Percentiles rank a stretch among this genome's conserved stretches.
phyloP scores from a whole-genome alignment of 2,329 filamentous ascomycete species.

The Monosporascus sp. region DNA sequence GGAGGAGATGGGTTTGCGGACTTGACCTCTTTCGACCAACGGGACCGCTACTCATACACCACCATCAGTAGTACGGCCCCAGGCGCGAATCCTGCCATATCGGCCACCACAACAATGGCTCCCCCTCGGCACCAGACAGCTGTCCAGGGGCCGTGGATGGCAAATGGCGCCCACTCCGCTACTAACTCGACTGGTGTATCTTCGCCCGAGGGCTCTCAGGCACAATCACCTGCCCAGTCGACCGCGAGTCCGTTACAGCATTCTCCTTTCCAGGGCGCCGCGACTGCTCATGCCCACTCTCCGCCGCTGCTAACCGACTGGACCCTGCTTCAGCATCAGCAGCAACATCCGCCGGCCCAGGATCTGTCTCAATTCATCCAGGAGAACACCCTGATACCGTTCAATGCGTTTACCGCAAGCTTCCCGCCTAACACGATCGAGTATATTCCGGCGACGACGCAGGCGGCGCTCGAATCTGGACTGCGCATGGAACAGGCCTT shows the following conservation, averaged over 20 bases:
- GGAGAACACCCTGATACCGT: constrained; percentile 52
- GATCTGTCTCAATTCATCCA: constrained; percentile 52
- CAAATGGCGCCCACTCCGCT: constrained; percentile 32
- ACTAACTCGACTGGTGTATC: constrained; percentile 41
- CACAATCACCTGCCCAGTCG: constrained; percentile 43
- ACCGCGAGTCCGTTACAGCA: constrained; percentile 49
- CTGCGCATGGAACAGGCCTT: constrained; percentile 61
- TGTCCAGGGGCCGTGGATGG: constrained; percentile 44
- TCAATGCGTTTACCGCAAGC: constrained; percentile 45
- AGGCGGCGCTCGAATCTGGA: constrained; percentile 58
- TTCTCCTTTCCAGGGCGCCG: constrained; percentile 47
- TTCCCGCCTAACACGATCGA: constrained; percentile 55
- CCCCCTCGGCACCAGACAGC: constrained; percentile 27
- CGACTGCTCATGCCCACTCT: constrained; percentile 41
- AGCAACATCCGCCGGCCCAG: constrained; percentile 38
- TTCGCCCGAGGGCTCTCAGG: constrained; percentile 46
- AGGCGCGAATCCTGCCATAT: constrained; percentile 32
- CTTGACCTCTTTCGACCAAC: constrained; percentile 53
- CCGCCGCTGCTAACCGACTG: constrained; percentile 53
- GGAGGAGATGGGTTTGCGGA: constrained; percentile 58
- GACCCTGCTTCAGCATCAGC: constrained; percentile 54
- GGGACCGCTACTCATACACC: constrained; percentile 51
- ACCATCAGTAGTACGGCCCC: constrained; percentile 29
- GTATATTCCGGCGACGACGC: constrained; percentile 58
- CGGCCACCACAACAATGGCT: constrained; percentile 34